Base-by-base conservation (phyloP, 2,329 filamentous ascomycete genomes). In the Diaporthe aspalathi region DNA sequence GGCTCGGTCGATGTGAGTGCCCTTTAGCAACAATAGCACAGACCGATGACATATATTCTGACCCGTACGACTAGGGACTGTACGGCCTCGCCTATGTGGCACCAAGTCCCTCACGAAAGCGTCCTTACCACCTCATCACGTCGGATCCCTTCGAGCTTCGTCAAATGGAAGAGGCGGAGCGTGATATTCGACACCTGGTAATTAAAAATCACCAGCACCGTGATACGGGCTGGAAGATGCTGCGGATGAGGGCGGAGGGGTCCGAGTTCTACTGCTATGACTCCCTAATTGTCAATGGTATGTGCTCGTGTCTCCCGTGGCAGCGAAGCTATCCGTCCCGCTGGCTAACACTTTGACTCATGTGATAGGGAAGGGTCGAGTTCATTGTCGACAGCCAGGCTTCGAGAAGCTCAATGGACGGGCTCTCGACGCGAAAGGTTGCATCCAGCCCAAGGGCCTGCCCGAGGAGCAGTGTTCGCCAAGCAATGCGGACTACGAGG, bases 281-380 rank as follows among this genome's bases (percentile, higher is more conserved):
- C 50, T 76, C 76, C 1, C 57, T 77, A 2, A 62, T 76, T 7
- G 75, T 76, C 24, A 77, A 76, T n/a, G 74, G 75, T 74, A 17
- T 29, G 74, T 9, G 5, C 5, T 63, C 11, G 17, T 35, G 24
- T 47, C 5, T 22, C 14, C 14, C 6, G 57, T 47, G 57, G 47
- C 57, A 63, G 40, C 47, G 27, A 22, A 16, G 20, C 22, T 20
- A 20, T 49, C 4, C 6, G 6, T 1, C 43, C 43, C 20, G 45
- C 43, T 63, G 22, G 60, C 60, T 63, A 38, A 63, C 8, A 63
- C 6, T 49, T 43, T 8, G 60, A 24, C 24, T 38, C 27, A 35
- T 38, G 12, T 32, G 17, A 3, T 22, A 74, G 75, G 75, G 16
- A 77, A 77, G 66, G 76, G 75, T 8, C 74, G 76, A 12, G 74